Conservation (phyloP, 225 moss, liverwort and hornwort species). For the Polytrichum formosum region DNA sequence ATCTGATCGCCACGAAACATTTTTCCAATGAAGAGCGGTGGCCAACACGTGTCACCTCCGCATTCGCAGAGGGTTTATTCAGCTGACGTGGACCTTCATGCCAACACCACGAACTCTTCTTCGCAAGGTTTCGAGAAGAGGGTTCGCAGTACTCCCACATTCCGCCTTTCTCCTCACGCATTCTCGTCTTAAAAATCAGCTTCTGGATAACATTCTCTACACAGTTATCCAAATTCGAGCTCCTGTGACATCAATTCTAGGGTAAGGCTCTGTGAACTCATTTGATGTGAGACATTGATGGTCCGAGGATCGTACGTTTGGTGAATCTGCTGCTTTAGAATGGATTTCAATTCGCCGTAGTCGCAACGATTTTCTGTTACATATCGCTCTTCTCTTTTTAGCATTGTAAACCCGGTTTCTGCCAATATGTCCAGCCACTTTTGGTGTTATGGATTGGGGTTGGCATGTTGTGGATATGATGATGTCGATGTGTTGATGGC, state of each 20-base stretch:
- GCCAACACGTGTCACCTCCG: background rate
- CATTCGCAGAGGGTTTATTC: background rate
- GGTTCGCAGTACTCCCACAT: background rate
- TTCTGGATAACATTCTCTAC: background rate
- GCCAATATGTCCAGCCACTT: background rate
- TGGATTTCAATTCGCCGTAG: background rate
- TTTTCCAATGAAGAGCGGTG: background rate
- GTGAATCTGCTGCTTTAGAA: background rate
- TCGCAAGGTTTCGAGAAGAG: background rate
- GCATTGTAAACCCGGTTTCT: background rate
- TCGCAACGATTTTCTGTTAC: background rate
- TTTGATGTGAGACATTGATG: background rate
- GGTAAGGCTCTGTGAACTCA: background rate
- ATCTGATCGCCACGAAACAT: background rate
- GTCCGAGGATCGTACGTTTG: background rate
- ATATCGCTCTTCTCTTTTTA: background rate
- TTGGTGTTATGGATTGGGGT: background rate
- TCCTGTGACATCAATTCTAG: background rate
- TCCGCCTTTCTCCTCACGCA: background rate
- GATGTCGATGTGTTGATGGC: background rate
- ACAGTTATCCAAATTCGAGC: background rate
- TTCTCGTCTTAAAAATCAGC: background rate
- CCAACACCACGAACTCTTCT: too few relatives aligned
- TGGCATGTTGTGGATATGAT: background rate
- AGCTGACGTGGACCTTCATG: background rate